Percentiles rank a stretch among this genome's conserved stretches.
Conservation (phyloP, 1,284 basidiomycete genomes). For the Schizophyllum amplum region DNA sequence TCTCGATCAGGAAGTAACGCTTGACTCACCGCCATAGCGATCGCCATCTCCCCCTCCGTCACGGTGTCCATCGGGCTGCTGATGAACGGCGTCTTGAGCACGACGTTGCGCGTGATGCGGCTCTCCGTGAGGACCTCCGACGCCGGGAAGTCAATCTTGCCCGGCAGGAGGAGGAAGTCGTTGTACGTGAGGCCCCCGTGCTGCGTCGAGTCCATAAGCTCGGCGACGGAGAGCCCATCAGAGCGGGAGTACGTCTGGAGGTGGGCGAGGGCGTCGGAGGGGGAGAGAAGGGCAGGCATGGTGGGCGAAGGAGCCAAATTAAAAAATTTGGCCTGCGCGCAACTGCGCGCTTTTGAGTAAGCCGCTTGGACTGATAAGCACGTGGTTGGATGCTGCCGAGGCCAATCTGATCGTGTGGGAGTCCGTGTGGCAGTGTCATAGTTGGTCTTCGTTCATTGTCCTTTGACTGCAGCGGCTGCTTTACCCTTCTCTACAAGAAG, state of each 20-base stretch:
- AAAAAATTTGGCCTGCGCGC: neutral
- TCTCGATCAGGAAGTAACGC: neutral
- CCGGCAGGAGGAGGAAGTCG: slow-evolving; percentile 90
- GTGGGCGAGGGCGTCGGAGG: slow-evolving; percentile 61
- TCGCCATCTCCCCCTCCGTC: slow-evolving; percentile 96
- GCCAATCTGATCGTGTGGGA: neutral
- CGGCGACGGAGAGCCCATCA: slow-evolving; percentile 84
- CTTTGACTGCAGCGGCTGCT: no score
- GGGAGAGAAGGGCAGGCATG: slow-evolving; percentile 30
- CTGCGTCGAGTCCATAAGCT: slow-evolving; percentile 85
- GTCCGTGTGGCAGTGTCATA: no score
- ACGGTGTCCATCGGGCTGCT: slow-evolving; percentile 99
- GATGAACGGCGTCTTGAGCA: slow-evolving; percentile 93
- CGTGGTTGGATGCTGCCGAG: neutral
- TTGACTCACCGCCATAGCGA: slow-evolving; percentile 77
- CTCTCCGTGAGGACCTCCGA: slow-evolving; percentile 80
- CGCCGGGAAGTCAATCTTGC: slow-evolving; percentile 92
- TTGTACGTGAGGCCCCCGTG: slow-evolving; percentile 98
- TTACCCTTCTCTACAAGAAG: no score
- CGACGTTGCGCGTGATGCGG: slow-evolving; percentile 86
- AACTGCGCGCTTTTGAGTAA: neutral
- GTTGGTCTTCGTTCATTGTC: no score
- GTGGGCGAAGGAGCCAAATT: slow-evolving; percentile 14
- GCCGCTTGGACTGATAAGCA: neutral
- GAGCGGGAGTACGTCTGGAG: slow-evolving; percentile 64